Percentiles rank a stretch among this genome's conserved stretches.
Conservation (phyloP, 495 filamentous ascomycete species). For the Saxophila tyrrhenica region DNA sequence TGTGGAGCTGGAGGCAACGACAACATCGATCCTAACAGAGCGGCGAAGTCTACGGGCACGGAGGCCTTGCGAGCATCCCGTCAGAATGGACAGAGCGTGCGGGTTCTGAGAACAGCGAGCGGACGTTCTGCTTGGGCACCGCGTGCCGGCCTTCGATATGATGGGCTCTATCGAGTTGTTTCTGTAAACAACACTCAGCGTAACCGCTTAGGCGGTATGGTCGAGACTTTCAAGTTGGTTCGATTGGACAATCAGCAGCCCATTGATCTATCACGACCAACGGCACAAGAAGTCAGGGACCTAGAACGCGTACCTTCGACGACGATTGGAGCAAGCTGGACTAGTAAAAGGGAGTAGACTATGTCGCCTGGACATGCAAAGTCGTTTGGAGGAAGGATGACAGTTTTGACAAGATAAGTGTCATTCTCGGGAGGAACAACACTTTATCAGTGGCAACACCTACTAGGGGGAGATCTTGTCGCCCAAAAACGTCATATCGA, state of each 20-base stretch:
- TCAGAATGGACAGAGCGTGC: not conserved
- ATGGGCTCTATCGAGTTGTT: slow-evolving; percentile 4
- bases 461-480: no score
- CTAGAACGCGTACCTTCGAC: no score
- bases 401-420: no score
- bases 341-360: no score
- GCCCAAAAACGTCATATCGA: no score
- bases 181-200: not conserved
- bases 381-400: no score
- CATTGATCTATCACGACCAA: slow-evolving; percentile 33
- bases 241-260: not conserved
- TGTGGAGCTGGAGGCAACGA: slow-evolving; percentile 1
- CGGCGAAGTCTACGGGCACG: not conserved
- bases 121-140: not conserved
- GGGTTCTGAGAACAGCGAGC: not conserved
- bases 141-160: not conserved
- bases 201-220: slow-evolving; percentile 1
- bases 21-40: not conserved
- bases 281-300: not conserved
- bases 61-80: not conserved
- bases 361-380: no score
- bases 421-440: no score
- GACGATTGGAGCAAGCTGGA: no score
- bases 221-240: slow-evolving; percentile 3
- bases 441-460: no score